Conservation (phyloP, 169 alveolate species). For the Babesia divergens region DNA sequence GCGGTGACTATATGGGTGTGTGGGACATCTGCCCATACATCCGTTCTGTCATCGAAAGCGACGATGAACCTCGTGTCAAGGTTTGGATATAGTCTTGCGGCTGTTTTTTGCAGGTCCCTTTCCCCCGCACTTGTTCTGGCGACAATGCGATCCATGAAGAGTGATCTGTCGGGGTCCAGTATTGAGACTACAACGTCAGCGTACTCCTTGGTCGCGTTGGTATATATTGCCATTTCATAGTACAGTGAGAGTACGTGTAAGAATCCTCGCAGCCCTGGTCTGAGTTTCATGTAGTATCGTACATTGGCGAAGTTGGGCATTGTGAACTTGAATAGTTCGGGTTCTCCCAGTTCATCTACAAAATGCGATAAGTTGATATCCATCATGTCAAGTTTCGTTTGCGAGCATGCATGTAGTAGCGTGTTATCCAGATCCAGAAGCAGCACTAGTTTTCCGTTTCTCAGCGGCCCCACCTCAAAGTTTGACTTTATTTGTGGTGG, state of each 20-base stretch:
- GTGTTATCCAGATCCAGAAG: conserved; percentile 87
- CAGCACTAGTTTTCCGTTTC: conserved; percentile 78
- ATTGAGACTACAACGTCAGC: conserved; percentile 90
- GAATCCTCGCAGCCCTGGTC: conserved; percentile 87
- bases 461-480: conserved; percentile 63
- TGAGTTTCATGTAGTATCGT: conserved; percentile 82
- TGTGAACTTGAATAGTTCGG: conserved; percentile 85
- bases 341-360: conserved; percentile 83
- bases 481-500: conserved; percentile 36
- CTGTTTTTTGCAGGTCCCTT: conserved; percentile 78
- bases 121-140: conserved; percentile 84
- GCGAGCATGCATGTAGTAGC: conserved; percentile 84
- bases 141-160: conserved; percentile 85
- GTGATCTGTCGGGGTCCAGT: conserved; percentile 85
- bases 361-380: conserved; percentile 82
- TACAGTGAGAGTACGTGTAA: conserved; percentile 81
- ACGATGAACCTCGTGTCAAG: conserved; percentile 82
- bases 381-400: conserved; percentile 77
- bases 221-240: conserved; percentile 86
- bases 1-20: conserved; percentile 87
- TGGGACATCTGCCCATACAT: conserved; percentile 87
- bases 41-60: conserved; percentile 87
- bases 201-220: conserved; percentile 90
- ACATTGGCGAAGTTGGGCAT: conserved; percentile 82
- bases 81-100: conserved; percentile 78